These are phyloP conservation scores for Rosa hybrid DNA, from an alignment of 331 rosid species.

Conservation along the genomic window DNA sequence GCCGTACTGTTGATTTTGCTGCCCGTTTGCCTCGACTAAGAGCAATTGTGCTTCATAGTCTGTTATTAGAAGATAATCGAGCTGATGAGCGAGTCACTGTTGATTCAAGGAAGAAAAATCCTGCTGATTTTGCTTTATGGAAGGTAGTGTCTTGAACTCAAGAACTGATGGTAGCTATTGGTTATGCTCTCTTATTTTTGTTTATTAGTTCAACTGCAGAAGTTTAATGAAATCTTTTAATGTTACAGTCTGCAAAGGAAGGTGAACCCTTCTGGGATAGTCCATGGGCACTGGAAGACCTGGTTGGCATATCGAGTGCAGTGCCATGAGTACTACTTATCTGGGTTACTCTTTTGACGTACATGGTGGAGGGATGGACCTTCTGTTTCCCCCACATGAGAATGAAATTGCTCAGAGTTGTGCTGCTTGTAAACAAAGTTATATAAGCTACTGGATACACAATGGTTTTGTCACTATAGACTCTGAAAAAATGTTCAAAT, in stretches of 20 bases:
- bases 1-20: conserved; percentile 89
- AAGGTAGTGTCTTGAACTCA: conserved; percentile 48
- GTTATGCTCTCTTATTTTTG: background rate
- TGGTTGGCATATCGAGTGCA: conserved; percentile 99
- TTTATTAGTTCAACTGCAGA: background rate
- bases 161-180: conserved; percentile 16
- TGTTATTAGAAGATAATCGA: conserved; percentile 86
- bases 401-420: conserved; percentile 99
- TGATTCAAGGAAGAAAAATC: conserved; percentile 87
- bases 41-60: conserved; percentile 93
- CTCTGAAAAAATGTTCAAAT: too few relatives aligned
- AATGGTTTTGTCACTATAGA: too few relatives aligned
- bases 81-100: conserved; percentile 96
- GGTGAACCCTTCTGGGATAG: conserved; percentile 99
- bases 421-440: conserved; percentile 44
- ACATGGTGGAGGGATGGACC: conserved; percentile 99
- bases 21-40: conserved; percentile 68
- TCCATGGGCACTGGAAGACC: conserved; percentile 99
- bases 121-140: conserved; percentile 99
- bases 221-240: conserved; percentile 14
- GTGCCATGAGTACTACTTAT: conserved; percentile 96
- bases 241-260: conserved; percentile 80
- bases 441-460: too few relatives aligned
- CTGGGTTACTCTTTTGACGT: conserved; percentile 89
- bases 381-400: conserved; percentile 98